phyloP scores from a whole-genome alignment of 2,329 filamentous ascomycete species.

The Trichothecium roseum region DNA sequence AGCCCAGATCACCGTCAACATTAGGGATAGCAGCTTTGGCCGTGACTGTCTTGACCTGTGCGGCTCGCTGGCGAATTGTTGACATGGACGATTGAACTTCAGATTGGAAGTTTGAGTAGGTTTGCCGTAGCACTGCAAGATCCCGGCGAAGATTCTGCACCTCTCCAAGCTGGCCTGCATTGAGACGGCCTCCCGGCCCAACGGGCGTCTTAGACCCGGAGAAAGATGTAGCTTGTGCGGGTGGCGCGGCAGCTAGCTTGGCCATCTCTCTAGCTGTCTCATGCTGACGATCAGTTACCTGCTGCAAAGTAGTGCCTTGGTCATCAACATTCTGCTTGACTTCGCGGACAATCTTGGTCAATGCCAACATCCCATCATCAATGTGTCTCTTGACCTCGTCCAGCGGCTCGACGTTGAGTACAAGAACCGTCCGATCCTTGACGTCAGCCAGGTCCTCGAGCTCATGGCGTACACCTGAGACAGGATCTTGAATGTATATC shows the following conservation, averaged over 20 bases:
- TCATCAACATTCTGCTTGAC: slow-evolving; percentile 76
- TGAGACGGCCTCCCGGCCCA: slow-evolving; percentile 31
- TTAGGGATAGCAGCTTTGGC: slow-evolving; percentile 60
- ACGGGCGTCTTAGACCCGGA: slow-evolving; percentile 27
- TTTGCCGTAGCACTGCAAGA: slow-evolving; percentile 83
- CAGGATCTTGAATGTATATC: slow-evolving; percentile 93
- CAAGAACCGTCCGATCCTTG: slow-evolving; percentile 90
- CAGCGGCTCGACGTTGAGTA: slow-evolving; percentile 81
- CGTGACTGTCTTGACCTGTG: slow-evolving; percentile 66
- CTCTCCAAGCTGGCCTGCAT: slow-evolving; percentile 59
- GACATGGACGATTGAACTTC: slow-evolving; percentile 86
- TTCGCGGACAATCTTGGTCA: slow-evolving; percentile 76
- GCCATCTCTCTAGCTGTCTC: slow-evolving; percentile 84
- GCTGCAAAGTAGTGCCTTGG: slow-evolving; percentile 71
- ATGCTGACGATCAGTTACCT: slow-evolving; percentile 82
- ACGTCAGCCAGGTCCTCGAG: slow-evolving; percentile 87
- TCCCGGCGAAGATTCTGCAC: slow-evolving; percentile 77
- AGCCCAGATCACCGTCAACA: slow-evolving; percentile 68
- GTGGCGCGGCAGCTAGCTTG: slow-evolving; percentile 36
- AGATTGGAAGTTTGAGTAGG: slow-evolving; percentile 81
- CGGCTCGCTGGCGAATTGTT: slow-evolving; percentile 69
- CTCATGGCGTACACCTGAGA: slow-evolving; percentile 94
- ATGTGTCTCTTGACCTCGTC: slow-evolving; percentile 97
- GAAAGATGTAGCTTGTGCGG: slow-evolving; percentile 28
- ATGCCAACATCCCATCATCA: slow-evolving; percentile 75